phyloP scores from a whole-genome alignment of 1,284 basidiomycete species.

The Puccinia polysora region DNA sequence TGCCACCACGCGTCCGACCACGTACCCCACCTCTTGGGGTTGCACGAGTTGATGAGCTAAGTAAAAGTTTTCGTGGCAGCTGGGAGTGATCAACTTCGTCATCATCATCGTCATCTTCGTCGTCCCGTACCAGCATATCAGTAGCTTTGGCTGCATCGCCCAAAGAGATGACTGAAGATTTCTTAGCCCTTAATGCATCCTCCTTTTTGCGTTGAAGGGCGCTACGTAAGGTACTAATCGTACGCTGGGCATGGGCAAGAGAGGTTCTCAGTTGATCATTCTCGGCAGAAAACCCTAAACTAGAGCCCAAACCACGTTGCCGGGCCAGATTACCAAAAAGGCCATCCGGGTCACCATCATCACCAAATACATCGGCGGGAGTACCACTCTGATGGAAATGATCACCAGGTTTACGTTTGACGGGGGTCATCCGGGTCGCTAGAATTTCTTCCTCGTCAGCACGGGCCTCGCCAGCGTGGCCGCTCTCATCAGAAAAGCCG shows the following conservation, averaged over 20 bases:
- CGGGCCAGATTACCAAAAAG: slow-evolving; percentile 12
- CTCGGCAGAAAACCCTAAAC: slow-evolving; percentile 37
- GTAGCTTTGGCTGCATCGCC: slow-evolving; percentile 45
- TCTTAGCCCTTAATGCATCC: slow-evolving; percentile 51
- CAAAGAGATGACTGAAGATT: slow-evolving; percentile 13
- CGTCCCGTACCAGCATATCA: slow-evolving; percentile 44
- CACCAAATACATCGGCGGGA: slow-evolving; percentile 9
- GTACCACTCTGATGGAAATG: slow-evolving; percentile 32
- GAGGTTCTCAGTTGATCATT: slow-evolving; percentile 43
- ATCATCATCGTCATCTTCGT: slow-evolving; percentile 43
- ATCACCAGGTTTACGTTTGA: slow-evolving; percentile 30
- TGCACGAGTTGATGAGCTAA: slow-evolving; percentile 37
- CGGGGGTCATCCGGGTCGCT: slow-evolving; percentile 46
- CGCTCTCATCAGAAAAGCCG: not conserved
- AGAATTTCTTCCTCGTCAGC: slow-evolving; percentile 44
- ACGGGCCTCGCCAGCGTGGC: not conserved
- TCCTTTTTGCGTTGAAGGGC: slow-evolving; percentile 74
- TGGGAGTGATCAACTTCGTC: slow-evolving; percentile 37
- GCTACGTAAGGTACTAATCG: slow-evolving; percentile 69
- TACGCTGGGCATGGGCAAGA: slow-evolving; percentile 39
- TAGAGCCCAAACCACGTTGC: slow-evolving; percentile 27
- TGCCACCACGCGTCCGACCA: slow-evolving; percentile 25
- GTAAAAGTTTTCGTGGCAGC: slow-evolving; percentile 20
- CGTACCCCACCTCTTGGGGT: slow-evolving; percentile 41
- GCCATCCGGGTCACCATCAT: slow-evolving; percentile 1